phyloP scores from a whole-genome alignment of 805 yeast species.

The Komagataella pastoris region DNA sequence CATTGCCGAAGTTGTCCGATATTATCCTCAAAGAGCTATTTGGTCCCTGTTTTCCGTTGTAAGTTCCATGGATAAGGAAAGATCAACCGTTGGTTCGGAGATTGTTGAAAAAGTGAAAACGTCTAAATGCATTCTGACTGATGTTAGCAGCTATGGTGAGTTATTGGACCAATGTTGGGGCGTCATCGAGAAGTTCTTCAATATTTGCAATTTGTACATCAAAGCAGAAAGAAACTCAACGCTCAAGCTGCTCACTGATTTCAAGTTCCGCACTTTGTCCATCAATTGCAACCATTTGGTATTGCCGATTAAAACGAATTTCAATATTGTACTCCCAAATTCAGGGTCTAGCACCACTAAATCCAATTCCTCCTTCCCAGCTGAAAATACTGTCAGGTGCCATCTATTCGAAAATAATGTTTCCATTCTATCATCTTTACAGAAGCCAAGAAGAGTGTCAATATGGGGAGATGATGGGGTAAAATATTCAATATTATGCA shows the following conservation, averaged over 20 bases:
- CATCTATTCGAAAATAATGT: constrained; percentile 55
- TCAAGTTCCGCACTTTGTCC: constrained; percentile 19
- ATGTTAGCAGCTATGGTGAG: constrained; percentile 7
- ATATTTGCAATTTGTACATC: constrained; percentile 26
- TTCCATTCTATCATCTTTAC: constrained; percentile 66
- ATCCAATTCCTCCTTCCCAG: constrained; percentile 14
- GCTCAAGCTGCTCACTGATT: constrained; percentile 25
- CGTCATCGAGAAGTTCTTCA: constrained; percentile 27
- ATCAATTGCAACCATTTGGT: constrained; percentile 31
- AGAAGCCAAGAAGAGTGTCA: constrained; percentile 69
- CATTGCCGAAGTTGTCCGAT: constrained; percentile 37
- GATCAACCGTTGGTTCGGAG: constrained; percentile 31
- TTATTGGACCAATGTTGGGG: constrained; percentile 14
- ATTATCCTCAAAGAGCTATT: constrained; percentile 74
- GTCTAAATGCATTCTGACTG: constrained; percentile 3
- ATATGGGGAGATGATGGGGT: constrained; percentile 69
- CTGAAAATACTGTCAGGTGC: constrained; percentile 34
- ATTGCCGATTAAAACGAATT: constrained; percentile 61
- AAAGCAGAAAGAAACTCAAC: constrained; percentile 20
- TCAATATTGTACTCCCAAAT: constrained; percentile 50
- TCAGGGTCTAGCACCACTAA: neutral
- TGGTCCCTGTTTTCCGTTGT: constrained; percentile 71
- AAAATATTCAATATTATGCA: constrained; percentile 66
- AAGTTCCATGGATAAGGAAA: constrained; percentile 37
- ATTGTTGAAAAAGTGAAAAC: constrained; percentile 23